Conservation (phyloP, 495 filamentous ascomycete species). For the Terfezia claveryi region DNA sequence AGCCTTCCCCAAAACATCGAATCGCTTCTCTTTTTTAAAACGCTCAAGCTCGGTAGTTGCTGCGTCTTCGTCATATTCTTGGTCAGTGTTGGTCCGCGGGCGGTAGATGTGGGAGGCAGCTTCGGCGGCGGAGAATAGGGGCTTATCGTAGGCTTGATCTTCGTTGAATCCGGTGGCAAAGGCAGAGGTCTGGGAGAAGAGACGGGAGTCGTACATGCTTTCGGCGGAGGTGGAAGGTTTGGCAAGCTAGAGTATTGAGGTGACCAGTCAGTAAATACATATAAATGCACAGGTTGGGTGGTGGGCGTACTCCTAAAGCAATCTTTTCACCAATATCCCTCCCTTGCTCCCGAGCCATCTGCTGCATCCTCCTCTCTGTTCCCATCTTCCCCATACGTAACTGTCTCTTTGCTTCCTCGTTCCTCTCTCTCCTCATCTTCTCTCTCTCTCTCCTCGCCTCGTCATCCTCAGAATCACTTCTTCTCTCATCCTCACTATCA, state of each 20-base stretch:
- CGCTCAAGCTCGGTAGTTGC: slow-evolving; percentile 64
- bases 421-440: slow-evolving; percentile 51
- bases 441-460: slow-evolving; percentile 58
- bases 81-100: slow-evolving; percentile 43
- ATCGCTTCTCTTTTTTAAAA: slow-evolving; percentile 58
- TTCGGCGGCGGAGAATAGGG: slow-evolving; percentile 88
- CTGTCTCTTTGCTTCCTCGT: slow-evolving; percentile 66
- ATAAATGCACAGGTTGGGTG: neutral
- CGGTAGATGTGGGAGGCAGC: slow-evolving; percentile 89
- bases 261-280: neutral
- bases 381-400: slow-evolving; percentile 91
- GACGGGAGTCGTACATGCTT: slow-evolving; percentile 84
- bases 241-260: slow-evolving; percentile 30
- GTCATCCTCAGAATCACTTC: slow-evolving; percentile 34
- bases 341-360: slow-evolving; percentile 84
- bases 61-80: slow-evolving; percentile 46
- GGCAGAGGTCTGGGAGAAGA: slow-evolving; percentile 86
- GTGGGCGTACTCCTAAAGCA: slow-evolving; percentile 38
- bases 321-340: slow-evolving; percentile 97
- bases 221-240: slow-evolving; percentile 81
- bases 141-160: slow-evolving; percentile 93
- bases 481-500: slow-evolving; percentile 22
- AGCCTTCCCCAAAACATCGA: slow-evolving; percentile 36
- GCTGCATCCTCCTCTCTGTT: slow-evolving; percentile 65
- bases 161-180: slow-evolving; percentile 84